A percentile compares a stretch with the other conserved stretches of the same genome.
phyloP scores from a whole-genome alignment of 2,329 filamentous ascomycete species.

The Lasiodiplodia sp. region DNA sequence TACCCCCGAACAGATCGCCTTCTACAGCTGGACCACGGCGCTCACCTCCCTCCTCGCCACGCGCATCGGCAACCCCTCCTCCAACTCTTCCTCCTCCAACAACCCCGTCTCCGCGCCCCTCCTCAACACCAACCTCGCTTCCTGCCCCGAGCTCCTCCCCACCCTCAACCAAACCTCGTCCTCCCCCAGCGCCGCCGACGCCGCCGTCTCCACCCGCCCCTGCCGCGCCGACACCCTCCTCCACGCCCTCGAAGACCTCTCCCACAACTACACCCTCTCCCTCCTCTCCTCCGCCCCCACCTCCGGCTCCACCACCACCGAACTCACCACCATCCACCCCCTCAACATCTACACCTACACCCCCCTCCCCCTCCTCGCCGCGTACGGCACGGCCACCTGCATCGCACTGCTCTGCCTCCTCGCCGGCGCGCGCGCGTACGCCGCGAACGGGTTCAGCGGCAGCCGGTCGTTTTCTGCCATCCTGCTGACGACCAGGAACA shows the following conservation, averaged over 20 bases:
- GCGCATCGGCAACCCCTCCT: neutral
- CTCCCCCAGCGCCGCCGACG: neutral
- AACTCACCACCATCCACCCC: neutral
- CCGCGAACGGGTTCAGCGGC: conserved; percentile 7
- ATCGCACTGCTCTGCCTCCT: neutral
- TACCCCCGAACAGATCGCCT: neutral
- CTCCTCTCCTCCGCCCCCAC: neutral
- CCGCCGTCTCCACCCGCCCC: neutral
- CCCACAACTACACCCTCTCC: conserved; percentile 15
- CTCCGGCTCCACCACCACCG: neutral
- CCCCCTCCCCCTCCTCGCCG: neutral
- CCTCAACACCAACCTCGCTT: neutral
- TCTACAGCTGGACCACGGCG: neutral
- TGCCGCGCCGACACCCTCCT: conserved; percentile 6
- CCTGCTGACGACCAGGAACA: conserved; percentile 1
- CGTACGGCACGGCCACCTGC: neutral
- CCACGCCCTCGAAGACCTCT: conserved; percentile 1
- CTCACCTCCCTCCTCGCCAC: neutral
- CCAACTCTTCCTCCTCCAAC: too few species aligned
- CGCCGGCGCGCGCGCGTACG: neutral
- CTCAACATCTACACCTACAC: neutral
- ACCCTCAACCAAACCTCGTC: neutral
- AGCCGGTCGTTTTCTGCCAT: conserved; percentile 11
- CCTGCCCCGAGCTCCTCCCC: neutral
- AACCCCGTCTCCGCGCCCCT: neutral